Conservation (phyloP, 495 filamentous ascomycete species). For the Cercophora samala region DNA sequence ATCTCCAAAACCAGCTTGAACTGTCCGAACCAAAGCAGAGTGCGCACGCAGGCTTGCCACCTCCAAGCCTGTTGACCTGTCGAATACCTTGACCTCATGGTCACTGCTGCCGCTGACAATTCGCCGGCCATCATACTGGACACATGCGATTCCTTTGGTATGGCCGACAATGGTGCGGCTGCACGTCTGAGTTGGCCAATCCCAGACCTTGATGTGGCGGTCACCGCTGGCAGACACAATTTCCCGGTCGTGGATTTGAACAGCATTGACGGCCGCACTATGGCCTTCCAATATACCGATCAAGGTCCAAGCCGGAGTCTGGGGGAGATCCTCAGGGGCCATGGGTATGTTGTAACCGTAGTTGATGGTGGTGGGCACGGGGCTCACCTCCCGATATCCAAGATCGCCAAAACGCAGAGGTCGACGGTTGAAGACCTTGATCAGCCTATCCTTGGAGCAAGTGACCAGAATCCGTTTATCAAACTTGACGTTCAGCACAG, state of each 20-base stretch:
- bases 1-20: constrained; percentile 91
- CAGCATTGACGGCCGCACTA: constrained; percentile 89
- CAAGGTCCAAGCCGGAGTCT: constrained; percentile 64
- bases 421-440: constrained; percentile 89
- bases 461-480: constrained; percentile 88
- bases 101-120: constrained; percentile 96
- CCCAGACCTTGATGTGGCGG: constrained; percentile 88
- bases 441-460: constrained; percentile 93
- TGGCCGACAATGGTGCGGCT: constrained; percentile 78
- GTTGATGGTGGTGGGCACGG: constrained; percentile 48
- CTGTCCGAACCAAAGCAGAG: constrained; percentile 78
- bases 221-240: constrained; percentile 95
- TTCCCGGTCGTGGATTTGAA: constrained; percentile 81
- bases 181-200: constrained; percentile 74
- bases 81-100: constrained; percentile 91
- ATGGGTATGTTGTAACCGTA: constrained; percentile 44
- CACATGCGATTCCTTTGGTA: constrained; percentile 92
- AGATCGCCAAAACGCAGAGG: constrained; percentile 63
- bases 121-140: constrained; percentile 94
- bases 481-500: constrained; percentile 92
- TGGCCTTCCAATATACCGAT: constrained; percentile 79
- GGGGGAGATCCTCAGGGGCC: constrained; percentile 41
- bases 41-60: constrained; percentile 83
- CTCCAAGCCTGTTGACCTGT: constrained; percentile 76
- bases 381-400: constrained; percentile 60